These are phyloP conservation scores for Aspergillus aculeatinus DNA, from an alignment of 2,329 filamentous ascomycete genomes.

Conservation along the genomic window DNA sequence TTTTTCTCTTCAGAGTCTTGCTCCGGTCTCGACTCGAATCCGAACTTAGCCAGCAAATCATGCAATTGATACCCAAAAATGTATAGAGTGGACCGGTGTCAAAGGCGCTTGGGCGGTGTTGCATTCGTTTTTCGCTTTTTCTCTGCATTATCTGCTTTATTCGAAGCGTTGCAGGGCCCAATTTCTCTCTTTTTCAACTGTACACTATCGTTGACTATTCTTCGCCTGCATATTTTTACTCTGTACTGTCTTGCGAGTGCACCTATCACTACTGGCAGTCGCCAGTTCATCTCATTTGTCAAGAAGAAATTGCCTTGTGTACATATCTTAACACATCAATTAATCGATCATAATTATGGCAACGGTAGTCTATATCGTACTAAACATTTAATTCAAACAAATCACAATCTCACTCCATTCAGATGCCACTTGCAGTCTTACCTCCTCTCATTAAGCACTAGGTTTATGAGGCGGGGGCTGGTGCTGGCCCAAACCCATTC, in stretches of 20 bases:
- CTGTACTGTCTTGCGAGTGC: neutral
- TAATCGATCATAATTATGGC: too few relatives aligned
- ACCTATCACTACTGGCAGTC: neutral
- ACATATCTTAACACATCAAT: conserved; percentile 25
- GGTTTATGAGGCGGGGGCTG: too few relatives aligned
- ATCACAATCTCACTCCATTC: neutral
- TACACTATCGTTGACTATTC: neutral
- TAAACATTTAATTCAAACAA: neutral
- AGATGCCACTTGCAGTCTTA: too few relatives aligned
- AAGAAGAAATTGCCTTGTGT: neutral
- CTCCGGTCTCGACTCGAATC: conserved; percentile 13
- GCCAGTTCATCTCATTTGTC: conserved; percentile 11
- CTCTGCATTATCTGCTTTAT: conserved; percentile 8
- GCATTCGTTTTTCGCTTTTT: conserved; percentile 13
- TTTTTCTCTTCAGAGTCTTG: neutral
- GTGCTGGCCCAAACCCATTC: neutral
- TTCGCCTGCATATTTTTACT: neutral
- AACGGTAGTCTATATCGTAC: neutral
- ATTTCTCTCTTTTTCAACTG: neutral
- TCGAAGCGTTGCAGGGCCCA: neutral
- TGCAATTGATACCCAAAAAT: conserved; percentile 35
- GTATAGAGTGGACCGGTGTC: conserved; percentile 36
- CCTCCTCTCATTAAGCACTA: too few relatives aligned
- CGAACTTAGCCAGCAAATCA: conserved; percentile 17
- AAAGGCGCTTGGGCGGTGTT: conserved; percentile 25